Conservation (phyloP, 192 early-diverging fungal species). For the Mortierella claussenii region DNA sequence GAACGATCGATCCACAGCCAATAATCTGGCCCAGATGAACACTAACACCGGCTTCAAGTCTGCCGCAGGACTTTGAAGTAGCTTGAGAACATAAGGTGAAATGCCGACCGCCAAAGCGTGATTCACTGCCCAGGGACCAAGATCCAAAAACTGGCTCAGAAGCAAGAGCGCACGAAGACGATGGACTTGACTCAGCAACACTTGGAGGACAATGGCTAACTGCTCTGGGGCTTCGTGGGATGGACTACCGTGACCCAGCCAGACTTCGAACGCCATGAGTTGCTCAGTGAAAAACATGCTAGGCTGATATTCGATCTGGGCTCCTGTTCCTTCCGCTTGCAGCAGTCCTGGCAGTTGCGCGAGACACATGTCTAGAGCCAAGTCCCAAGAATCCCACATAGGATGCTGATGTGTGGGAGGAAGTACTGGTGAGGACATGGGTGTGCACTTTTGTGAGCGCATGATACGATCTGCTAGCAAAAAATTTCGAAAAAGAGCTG, state of each 20-base stretch:
- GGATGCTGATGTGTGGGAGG: constrained; percentile 95
- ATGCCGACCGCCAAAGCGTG: constrained; percentile 94
- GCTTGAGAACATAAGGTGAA: constrained; percentile 96
- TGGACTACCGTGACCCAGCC: constrained; percentile 88
- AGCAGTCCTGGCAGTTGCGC: constrained; percentile 89
- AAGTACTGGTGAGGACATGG: constrained; percentile 85
- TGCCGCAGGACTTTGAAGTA: constrained; percentile 90
- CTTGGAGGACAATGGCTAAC: constrained; percentile 96
- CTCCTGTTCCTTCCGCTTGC: constrained; percentile 45
- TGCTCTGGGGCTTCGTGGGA: constrained; percentile 87
- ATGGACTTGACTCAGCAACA: constrained; percentile 94
- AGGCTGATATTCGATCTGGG: constrained; percentile 72
- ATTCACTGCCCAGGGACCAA: constrained; percentile 95
- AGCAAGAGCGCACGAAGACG: constrained; percentile 91
- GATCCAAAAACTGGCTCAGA: constrained; percentile 89
- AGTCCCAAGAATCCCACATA: constrained; percentile 96
- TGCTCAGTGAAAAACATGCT: constrained; percentile 97
- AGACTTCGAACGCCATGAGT: constrained; percentile 97
- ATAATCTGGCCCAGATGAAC: constrained; percentile 97
- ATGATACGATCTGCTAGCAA: constrained; percentile 96
- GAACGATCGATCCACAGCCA: constrained; percentile 91
- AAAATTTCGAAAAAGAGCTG: constrained; percentile 95
- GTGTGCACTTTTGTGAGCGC: constrained; percentile 93
- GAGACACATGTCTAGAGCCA: constrained; percentile 94
- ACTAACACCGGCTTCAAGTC: constrained; percentile 95